phyloP scores from a whole-genome alignment of 768 basidiomycete species.

The Tulasnella sp. region DNA sequence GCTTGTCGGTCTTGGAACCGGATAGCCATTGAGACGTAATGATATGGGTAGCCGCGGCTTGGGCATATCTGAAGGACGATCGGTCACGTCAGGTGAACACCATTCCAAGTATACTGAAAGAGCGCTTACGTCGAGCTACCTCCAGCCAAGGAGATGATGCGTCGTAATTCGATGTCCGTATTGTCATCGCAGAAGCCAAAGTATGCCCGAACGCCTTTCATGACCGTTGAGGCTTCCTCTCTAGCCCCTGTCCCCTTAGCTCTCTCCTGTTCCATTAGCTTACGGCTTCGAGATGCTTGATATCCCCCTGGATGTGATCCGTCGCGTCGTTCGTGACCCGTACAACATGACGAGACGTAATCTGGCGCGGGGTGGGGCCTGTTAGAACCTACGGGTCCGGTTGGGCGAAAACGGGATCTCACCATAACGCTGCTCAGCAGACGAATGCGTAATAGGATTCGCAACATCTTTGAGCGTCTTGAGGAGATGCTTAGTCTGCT shows the following conservation, averaged over 20 bases:
- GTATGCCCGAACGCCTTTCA: conserved; percentile 59
- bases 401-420: conserved; percentile 22
- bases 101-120: conserved; percentile 34
- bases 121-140: conserved; percentile 63
- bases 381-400: neutral
- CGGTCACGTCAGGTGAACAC: neutral
- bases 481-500: conserved; percentile 58
- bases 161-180: conserved; percentile 81
- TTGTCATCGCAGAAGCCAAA: conserved; percentile 72
- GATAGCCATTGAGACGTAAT: conserved; percentile 72
- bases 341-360: conserved; percentile 62
- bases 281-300: conserved; percentile 52
- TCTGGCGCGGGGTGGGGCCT: conserved; percentile 46
- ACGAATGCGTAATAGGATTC: conserved; percentile 77
- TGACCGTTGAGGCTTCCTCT: conserved; percentile 37
- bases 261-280: conserved; percentile 48
- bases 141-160: conserved; percentile 65
- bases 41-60: conserved; percentile 75
- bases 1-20: conserved; percentile 69
- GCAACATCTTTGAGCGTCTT: conserved; percentile 62
- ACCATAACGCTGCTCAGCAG: conserved; percentile 69
- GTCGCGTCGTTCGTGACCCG: conserved; percentile 70
- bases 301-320: conserved; percentile 38
- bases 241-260: conserved; percentile 35
- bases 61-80: conserved; percentile 50